These are phyloP conservation scores for Arthrobotrys pseudoclavata DNA, from an alignment of 2,329 filamentous ascomycete genomes.

Conservation along the genomic window DNA sequence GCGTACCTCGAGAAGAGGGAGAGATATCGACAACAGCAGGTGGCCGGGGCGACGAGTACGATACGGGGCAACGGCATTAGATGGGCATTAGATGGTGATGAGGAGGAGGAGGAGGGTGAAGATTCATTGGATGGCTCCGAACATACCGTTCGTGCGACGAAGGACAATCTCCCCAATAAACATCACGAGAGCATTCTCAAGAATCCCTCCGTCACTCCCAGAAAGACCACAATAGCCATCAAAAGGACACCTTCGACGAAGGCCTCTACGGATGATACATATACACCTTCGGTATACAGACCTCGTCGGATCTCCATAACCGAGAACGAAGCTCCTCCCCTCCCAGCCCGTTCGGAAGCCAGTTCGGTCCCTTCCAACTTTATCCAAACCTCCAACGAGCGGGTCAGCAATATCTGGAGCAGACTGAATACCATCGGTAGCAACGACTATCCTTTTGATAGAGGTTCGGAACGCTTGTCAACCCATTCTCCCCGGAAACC, in stretches of 20 bases:
- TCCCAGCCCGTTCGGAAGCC: constrained; percentile 42
- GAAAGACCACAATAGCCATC: constrained; percentile 10
- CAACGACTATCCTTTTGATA: constrained; percentile 22
- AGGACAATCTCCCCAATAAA: constrained; percentile 5
- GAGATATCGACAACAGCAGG: constrained; percentile 25
- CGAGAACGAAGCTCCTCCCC: constrained; percentile 13
- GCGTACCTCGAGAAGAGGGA: constrained; percentile 44
- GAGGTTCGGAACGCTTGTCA: constrained; percentile 25
- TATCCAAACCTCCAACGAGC: constrained; percentile 46
- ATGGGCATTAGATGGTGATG: neutral
- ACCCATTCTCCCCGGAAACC: constrained; percentile 39
- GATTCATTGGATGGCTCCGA: constrained; percentile 47
- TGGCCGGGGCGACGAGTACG: constrained; percentile 30
- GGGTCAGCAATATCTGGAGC: constrained; percentile 57
- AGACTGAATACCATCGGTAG: constrained; percentile 37
- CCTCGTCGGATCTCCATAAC: constrained; percentile 30
- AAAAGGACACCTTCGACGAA: constrained; percentile 42
- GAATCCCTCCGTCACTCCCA: constrained; percentile 17
- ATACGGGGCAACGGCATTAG: constrained; percentile 2
- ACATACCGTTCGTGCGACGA: constrained; percentile 39
- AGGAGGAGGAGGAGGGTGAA: constrained; percentile 14
- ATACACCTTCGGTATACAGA: constrained; percentile 31
- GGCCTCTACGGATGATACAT: constrained; percentile 25
- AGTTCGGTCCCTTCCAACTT: constrained; percentile 52
- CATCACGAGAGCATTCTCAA: constrained; percentile 16